phyloP scores from a whole-genome alignment of 1,284 basidiomycete species.

The Sporisorium graminicola region DNA sequence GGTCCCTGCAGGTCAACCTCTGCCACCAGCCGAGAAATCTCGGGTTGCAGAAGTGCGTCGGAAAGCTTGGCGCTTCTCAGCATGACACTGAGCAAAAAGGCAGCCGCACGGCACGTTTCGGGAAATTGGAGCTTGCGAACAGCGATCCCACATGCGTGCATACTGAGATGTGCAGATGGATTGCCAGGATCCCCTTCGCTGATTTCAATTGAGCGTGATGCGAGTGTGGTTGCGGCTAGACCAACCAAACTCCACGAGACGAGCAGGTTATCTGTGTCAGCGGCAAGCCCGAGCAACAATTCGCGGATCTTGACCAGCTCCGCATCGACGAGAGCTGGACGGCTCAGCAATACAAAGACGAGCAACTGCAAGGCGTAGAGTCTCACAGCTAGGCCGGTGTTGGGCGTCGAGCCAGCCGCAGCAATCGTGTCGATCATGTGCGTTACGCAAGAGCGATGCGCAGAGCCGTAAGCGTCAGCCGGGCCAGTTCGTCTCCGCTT shows the following conservation, averaged over 20 bases:
- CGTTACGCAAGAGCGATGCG: background rate
- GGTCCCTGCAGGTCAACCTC: slow-evolving; percentile 50
- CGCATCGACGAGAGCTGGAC: slow-evolving; percentile 15
- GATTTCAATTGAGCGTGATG: background rate
- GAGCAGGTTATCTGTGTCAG: slow-evolving; percentile 13
- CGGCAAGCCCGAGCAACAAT: slow-evolving; percentile 6
- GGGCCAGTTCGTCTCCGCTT: slow-evolving; percentile 15
- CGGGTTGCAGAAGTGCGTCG: slow-evolving; percentile 11
- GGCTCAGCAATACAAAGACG: slow-evolving; percentile 15
- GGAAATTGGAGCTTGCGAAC: slow-evolving; percentile 27
- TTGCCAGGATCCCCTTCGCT: background rate
- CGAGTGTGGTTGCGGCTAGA: slow-evolving; percentile 7
- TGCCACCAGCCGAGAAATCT: slow-evolving; percentile 23
- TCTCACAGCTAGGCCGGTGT: slow-evolving; percentile 1
- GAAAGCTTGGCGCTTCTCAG: slow-evolving; percentile 11
- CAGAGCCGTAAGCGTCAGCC: background rate
- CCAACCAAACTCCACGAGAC: slow-evolving; percentile 30
- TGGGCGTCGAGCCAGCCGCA: background rate
- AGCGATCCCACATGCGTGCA: slow-evolving; percentile 24
- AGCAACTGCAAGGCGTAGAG: slow-evolving; percentile 33
- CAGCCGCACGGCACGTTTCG: slow-evolving; percentile 28
- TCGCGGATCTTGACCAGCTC: background rate
- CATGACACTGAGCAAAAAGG: slow-evolving; percentile 23
- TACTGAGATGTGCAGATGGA: background rate
- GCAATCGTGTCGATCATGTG: slow-evolving; percentile 17